Base-by-base conservation (phyloP, 208 protist genomes). In the Trypanosoma lewisi region DNA sequence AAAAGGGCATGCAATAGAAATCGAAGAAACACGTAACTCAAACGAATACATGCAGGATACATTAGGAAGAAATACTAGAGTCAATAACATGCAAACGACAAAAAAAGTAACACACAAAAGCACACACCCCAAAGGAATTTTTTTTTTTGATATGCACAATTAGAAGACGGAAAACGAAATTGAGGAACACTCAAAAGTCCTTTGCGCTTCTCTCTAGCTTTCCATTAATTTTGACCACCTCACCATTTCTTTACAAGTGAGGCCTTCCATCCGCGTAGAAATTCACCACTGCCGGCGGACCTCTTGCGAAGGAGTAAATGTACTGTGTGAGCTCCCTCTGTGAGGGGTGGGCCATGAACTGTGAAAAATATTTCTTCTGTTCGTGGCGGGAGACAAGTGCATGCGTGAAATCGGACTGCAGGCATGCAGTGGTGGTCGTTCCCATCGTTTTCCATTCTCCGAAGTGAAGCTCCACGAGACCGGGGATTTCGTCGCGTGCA, bases 401-500 rank as follows among this genome's bases (percentile, higher is more conserved):
- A 53, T 86, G 77, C 3, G 78, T 86, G 62, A 77, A 72, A 56
- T 73, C 77, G 9, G 41, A 48, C 34, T 11, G 25, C 28, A 19
- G 23, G 42, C 42, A 47, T 4, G 23, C 6, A 5, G 17, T 47
- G 42, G 2, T 14, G 2, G 42, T 47, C 3, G 1, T 4, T 2
- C 17, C n/a, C 42, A 47, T 2, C 42, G n/a, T 47, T 2, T 47
- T 47, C 42, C n/a, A n/a, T n/a, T 1, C 51, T 19, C 82, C 82
- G 44, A 89, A 85, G 49, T 85, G 77, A n/a, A 89, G 42, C 53
- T 89, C 82, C 41, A 89, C 77, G 28, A 89, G 62, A 0, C 78
- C 82, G 0, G 82, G 75, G 25, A 85, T 63, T 44, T 56, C 37
- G 1, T 42, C 34, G 12, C 78, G 75, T 2, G 70, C 69, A 14